Evolutionary conservation across 2,329 filamentous ascomycete species (phyloP), one percentile per base, ranked within the genome.

Genomic region (Talaromyces sp.): DNA sequence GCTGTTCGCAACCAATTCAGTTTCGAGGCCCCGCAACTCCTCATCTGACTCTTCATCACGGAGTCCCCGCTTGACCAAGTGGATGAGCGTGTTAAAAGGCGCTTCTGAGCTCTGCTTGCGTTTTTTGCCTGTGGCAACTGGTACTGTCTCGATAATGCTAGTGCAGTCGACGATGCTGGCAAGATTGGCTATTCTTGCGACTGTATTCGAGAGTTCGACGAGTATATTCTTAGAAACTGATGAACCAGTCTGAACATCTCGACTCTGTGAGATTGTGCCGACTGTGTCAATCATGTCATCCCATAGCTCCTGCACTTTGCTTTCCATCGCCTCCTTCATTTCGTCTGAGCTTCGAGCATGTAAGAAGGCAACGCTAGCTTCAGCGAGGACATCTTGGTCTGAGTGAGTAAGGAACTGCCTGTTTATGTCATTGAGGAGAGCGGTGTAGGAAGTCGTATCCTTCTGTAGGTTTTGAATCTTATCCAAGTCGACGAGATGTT

Each of bases 341-440:
- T 96, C 93, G 61, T 94, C 91, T 61, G 91, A 93, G 61, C 86
- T 87, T 63, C 89, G 87, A 8, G 93, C 91, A 69, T 95, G 91
- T 33, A 96, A 77, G 37, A 99, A 83, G 5, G 92, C 89, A 21
- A 85, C 81, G 28, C 89, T 88, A 13, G 91, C 93, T 72, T 97
- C 92, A 10, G 85, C 85, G 46, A 99, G 80, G 17, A 97, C 92
- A 57, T 84, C 84, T 65, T 89, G 88, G 67, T 96, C 90, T 43
- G 89, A 89, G 69, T 99, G 94, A n/a, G 91, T 86, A 66, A 89
- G 86, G 75, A 99, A 97, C 66, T 99, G 94, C 59, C 90, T 91
- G 71, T 89, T 91, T 65, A 97, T 91, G 67, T 97, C 92, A 64
- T 96, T 91, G 1, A 99, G 79, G 31, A 97, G 77, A 21, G 87